Evolutionary conservation across 768 basidiomycete species (phyloP), one percentile per base, ranked within the genome.

Genomic region (Lentinula detonsa): DNA sequence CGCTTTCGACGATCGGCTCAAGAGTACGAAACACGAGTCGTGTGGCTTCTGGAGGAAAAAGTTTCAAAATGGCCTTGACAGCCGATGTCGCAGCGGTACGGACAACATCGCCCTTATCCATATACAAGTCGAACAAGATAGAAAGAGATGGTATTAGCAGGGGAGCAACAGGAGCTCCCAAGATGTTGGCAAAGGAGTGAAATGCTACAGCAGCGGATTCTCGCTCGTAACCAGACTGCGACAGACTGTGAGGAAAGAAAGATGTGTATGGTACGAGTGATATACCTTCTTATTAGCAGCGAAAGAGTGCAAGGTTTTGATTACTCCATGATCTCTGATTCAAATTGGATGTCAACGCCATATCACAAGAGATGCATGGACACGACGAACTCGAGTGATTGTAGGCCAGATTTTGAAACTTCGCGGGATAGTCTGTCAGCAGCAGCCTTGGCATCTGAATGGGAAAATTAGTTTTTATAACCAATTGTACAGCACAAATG

Each of bases 101-200:
- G 64, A 98, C 93, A 33, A 94, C 90, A 57, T 95, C 93, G 63
- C 93, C 94, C 73, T 96, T 95, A 72, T 98, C 96, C 81, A 91
- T 89, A 74, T 90, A 88, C 42, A 95, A 80, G 57, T 95, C 91
- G 72, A 89, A 88, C 56, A 98, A 73, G 43, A 86, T 67, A 16
- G 91, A 82, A 57, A 98, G 84, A 46, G 87, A 88, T 2, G 90
- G 80, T 13, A 97, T 78, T 39, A 97, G 78, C 56, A 91, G 73
- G 16, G 93, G 92, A 42, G 85, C 91, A 59, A 78, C 75, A 5
- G 90, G 74, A 21, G 85, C 74, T 34, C 95, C 95, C 28, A 93
- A 79, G 58, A 85, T 78, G 48, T 74, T 77, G 53, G 89, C 83
- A 23, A 95, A 72, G 7, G 91, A 90, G 62, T 88, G 87, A 70